Percentiles rank a stretch among this genome's conserved stretches.
phyloP scores from a whole-genome alignment of 139 green algal genomes.

The Diplosphaera chodatii region DNA sequence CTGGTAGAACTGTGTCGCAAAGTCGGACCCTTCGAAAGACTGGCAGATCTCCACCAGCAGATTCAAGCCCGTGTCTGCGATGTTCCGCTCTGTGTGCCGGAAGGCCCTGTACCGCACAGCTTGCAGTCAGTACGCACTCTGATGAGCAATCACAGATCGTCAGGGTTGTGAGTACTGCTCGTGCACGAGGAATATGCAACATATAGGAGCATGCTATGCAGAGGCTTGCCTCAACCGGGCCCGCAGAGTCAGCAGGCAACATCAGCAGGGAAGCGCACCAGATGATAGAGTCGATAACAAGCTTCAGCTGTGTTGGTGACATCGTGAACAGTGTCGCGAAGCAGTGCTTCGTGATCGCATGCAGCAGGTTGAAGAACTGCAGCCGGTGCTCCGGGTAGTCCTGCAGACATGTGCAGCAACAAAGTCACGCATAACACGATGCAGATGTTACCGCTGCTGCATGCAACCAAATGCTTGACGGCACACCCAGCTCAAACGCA shows the following conservation, averaged over 20 bases:
- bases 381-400: constrained; percentile 97
- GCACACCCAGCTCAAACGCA: no score
- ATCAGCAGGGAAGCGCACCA: constrained; percentile 60
- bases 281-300: constrained; percentile 95
- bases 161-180: no score
- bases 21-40: constrained; percentile 71
- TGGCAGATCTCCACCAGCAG: constrained; percentile 84
- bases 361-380: constrained; percentile 94
- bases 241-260: no score
- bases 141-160: no score
- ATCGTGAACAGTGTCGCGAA: constrained; percentile 83
- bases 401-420: no score
- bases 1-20: constrained; percentile 90
- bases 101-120: constrained; percentile 32
- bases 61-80: constrained; percentile 66
- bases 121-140: no score
- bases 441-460: no score
- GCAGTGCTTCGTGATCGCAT: constrained; percentile 92
- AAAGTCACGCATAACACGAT: no score
- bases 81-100: constrained; percentile 51
- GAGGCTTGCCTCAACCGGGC: no score
- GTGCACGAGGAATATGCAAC: no score
- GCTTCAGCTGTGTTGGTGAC: constrained; percentile 71
- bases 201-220: no score
- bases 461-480: no score